These are phyloP conservation scores for Ambrosia trifida DNA, from an alignment of 129 eudicot genomes.

Conservation along the genomic window DNA sequence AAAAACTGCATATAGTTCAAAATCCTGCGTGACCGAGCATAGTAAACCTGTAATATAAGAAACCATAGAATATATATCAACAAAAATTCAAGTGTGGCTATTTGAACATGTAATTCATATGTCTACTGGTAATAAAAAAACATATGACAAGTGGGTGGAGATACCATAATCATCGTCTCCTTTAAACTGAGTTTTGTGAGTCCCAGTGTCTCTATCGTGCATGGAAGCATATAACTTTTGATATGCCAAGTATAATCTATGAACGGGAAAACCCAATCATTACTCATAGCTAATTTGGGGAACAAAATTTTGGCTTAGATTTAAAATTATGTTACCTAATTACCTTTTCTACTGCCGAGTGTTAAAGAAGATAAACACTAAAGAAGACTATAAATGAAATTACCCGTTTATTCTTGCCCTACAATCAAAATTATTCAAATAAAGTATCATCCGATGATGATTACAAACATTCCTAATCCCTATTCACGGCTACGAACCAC, in stretches of 20 bases:
- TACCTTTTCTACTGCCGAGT: no score
- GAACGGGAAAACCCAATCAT: no score
- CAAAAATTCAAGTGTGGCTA: constrained; percentile 19
- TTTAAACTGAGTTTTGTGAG: constrained; percentile 94
- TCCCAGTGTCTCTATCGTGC: constrained; percentile 79
- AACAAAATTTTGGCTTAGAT: no score
- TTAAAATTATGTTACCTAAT: no score
- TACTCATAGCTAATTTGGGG: no score
- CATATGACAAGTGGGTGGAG: neutral
- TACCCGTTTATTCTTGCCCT: no score
- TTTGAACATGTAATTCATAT: constrained; percentile 75
- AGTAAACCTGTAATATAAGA: constrained; percentile 60
- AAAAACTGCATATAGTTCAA: constrained; percentile 97
- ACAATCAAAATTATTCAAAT: no score
- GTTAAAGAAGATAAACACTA: no score
- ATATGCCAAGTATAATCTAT: constrained; percentile 86
- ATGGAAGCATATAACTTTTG: constrained; percentile 77
- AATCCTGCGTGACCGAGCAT: constrained; percentile 94
- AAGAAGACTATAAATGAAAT: constrained; percentile 29
- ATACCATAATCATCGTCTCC: constrained; percentile 44
- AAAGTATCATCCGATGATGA: no score
- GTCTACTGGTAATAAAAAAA: constrained; percentile 81
- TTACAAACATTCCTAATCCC: no score
- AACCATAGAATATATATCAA: neutral
- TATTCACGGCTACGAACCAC: no score